Conservation (phyloP, 441 rosid genomes). For the Euphorbia corollata region DNA sequence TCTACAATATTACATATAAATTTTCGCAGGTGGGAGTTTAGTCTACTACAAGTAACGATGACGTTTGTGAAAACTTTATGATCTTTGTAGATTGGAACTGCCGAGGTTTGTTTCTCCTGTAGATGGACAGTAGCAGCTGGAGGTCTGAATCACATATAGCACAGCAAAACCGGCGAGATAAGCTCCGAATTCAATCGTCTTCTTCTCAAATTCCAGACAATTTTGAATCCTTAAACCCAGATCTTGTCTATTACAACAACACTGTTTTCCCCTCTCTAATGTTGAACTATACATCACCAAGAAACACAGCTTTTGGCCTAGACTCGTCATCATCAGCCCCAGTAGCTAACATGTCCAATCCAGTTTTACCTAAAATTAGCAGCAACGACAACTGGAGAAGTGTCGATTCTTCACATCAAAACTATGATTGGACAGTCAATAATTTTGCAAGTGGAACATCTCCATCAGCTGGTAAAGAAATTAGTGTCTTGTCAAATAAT, state of each 20-base stretch:
- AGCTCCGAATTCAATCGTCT: slow-evolving; percentile 32
- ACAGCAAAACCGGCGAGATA: slow-evolving; percentile 46
- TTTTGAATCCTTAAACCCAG: slow-evolving; percentile 29
- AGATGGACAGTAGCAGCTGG: slow-evolving; percentile 32
- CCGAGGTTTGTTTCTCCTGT: background rate
- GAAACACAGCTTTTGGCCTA: no score
- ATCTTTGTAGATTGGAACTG: no score
- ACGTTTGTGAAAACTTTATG: background rate
- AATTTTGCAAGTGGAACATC: slow-evolving; percentile 30
- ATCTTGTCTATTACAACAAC: slow-evolving; percentile 27
- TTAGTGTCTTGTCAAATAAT: slow-evolving; percentile 37
- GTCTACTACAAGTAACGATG: background rate
- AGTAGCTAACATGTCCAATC: slow-evolving; percentile 20
- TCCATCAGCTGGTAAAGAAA: slow-evolving; percentile 21
- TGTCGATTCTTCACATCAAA: slow-evolving; percentile 28
- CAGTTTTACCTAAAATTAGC: slow-evolving; percentile 17
- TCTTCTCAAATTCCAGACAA: slow-evolving; percentile 23
- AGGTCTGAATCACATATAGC: slow-evolving; percentile 42
- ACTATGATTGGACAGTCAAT: slow-evolving; percentile 35
- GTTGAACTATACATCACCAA: slow-evolving; percentile 20
- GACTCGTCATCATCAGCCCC: slow-evolving; percentile 11
- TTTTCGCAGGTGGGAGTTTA: no score
- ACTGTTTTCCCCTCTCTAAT: slow-evolving; percentile 25
- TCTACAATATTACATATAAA: no score
- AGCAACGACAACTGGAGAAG: slow-evolving; percentile 29